phyloP scores from a whole-genome alignment of 257 asterid species.

The Solanum bulbocastanum region DNA sequence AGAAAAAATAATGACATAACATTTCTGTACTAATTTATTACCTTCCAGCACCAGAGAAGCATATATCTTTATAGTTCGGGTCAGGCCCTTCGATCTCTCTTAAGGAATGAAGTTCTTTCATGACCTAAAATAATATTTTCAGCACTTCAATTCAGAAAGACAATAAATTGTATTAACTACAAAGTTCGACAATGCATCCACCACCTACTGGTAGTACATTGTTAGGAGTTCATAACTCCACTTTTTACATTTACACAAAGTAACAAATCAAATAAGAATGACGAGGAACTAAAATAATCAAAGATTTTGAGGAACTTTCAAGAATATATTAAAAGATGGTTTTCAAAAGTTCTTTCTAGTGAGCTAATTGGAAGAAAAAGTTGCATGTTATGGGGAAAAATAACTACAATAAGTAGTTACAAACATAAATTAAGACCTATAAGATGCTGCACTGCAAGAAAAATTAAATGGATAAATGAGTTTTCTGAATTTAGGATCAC shows the following conservation, averaged over 20 bases:
- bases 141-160: not conserved
- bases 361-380: not conserved
- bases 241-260: not conserved
- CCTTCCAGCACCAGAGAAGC: slow-evolving; percentile 99
- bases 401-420: not conserved
- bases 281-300: not conserved
- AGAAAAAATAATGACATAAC: not conserved
- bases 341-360: not conserved
- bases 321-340: not conserved
- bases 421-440: not conserved
- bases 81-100: slow-evolving; percentile 85
- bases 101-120: slow-evolving; percentile 51
- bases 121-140: slow-evolving; percentile 39
- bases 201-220: not conserved
- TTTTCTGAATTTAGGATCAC: not conserved
- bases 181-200: not conserved
- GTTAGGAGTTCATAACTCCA: not conserved
- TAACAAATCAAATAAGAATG: not conserved
- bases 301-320: not conserved
- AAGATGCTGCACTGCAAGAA: not conserved
- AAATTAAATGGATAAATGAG: not conserved
- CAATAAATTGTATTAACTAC: not conserved
- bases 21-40: slow-evolving; percentile 11
- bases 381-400: not conserved
- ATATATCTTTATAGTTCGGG: slow-evolving; percentile 73